Conservation (phyloP, 495 filamentous ascomycete species). For the Pseudevernia furfuracea region DNA sequence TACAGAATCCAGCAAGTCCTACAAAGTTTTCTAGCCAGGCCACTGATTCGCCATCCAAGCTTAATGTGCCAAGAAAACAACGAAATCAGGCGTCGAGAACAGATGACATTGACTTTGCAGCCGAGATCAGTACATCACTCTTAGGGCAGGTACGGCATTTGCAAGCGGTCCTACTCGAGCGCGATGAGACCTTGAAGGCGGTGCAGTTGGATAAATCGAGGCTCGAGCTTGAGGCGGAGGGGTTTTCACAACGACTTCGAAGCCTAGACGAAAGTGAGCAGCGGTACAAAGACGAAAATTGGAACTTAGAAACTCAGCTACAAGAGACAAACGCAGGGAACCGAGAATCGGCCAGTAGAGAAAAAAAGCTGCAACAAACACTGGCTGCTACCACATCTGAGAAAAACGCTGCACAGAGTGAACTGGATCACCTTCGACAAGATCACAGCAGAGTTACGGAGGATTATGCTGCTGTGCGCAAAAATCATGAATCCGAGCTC, state of each 20-base stretch:
- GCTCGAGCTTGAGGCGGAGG: conserved; percentile 74
- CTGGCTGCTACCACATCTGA: conserved; percentile 63
- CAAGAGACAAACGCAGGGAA: conserved; percentile 67
- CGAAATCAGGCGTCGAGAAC: conserved; percentile 82
- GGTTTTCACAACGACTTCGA: conserved; percentile 68
- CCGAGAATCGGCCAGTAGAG: conserved; percentile 66
- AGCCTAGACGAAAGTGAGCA: conserved; percentile 86
- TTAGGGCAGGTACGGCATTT: conserved; percentile 83
- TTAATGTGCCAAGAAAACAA: conserved; percentile 77
- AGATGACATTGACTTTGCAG: conserved; percentile 92
- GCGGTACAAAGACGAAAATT: conserved; percentile 95
- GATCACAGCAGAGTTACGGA: conserved; percentile 68
- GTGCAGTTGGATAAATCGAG: conserved; percentile 63
- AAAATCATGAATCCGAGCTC: conserved; percentile 82
- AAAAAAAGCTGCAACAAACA: conserved; percentile 66
- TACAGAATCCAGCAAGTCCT: conserved; percentile 60
- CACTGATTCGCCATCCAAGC: conserved; percentile 81
- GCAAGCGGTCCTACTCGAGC: conserved; percentile 72
- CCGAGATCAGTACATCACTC: conserved; percentile 87
- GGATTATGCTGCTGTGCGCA: conserved; percentile 64
- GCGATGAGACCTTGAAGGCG: conserved; percentile 75
- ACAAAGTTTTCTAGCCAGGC: conserved; percentile 78
- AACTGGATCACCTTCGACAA: conserved; percentile 81
- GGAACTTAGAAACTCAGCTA: conserved; percentile 83
- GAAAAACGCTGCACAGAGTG: conserved; percentile 66